Conservation (phyloP, 345 rosid species). For the Bruguiera sexangula region DNA sequence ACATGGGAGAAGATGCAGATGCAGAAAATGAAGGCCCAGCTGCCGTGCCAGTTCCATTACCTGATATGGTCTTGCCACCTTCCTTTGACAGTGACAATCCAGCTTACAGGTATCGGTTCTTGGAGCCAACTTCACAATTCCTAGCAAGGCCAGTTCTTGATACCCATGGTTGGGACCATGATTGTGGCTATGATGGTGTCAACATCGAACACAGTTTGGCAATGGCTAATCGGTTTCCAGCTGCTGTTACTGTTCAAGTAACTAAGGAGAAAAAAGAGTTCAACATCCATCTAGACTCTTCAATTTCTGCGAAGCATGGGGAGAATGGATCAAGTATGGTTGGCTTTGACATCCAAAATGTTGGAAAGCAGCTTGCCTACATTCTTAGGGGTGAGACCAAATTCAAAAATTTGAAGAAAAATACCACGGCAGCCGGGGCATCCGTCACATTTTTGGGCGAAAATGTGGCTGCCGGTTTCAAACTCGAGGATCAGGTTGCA, state of each 20-base stretch:
- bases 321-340: conserved; percentile 84
- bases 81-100: conserved; percentile 85
- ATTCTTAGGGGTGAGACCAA: conserved; percentile 79
- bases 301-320: conserved; percentile 72
- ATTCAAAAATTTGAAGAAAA: conserved; percentile 65
- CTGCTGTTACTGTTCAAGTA: conserved; percentile 67
- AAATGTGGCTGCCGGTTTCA: conserved; percentile 77
- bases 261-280: conserved; percentile 97
- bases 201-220: conserved; percentile 73
- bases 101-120: conserved; percentile 80
- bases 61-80: conserved; percentile 92
- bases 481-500: conserved; percentile 80
- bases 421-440: conserved; percentile 68
- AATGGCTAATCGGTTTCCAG: conserved; percentile 62
- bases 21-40: conserved; percentile 72
- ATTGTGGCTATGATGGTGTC: conserved; percentile 93
- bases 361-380: conserved; percentile 90
- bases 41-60: conserved; percentile 82
- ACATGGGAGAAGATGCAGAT: conserved; percentile 64
- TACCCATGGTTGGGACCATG: conserved; percentile 98
- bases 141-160: conserved; percentile 87
- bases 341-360: conserved; percentile 94
- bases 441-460: conserved; percentile 85
- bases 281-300: conserved; percentile 87
- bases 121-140: conserved; percentile 86